A percentile compares a stretch with the other conserved stretches of the same genome.
phyloP scores from a whole-genome alignment of 345 rosid species.

The Eucalyptus grandis region DNA sequence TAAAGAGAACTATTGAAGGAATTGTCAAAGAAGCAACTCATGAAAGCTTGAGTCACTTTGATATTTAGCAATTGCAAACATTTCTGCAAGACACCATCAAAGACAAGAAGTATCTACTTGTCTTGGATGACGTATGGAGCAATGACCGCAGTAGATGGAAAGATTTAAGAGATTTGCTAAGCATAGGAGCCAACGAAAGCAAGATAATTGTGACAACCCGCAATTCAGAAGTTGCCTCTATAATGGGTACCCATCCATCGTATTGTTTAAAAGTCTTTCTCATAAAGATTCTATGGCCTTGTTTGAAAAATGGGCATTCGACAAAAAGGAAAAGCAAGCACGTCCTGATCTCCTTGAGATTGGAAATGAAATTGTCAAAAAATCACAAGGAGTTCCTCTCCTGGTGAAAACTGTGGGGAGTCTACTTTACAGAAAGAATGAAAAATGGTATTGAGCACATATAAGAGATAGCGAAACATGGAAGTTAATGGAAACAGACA shows the following conservation, averaged over 20 bases:
- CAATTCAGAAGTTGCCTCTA: rapidly evolving
- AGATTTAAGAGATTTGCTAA: background rate
- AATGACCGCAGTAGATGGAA: rapidly evolving
- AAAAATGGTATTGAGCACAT: rapidly evolving
- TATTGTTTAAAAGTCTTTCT: rapidly evolving
- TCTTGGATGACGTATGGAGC: background rate
- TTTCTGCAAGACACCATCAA: rapidly evolving
- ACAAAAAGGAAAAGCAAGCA: background rate
- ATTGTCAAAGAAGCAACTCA: too few relatives aligned
- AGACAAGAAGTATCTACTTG: background rate
- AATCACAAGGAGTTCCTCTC: background rate
- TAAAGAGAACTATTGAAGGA: background rate
- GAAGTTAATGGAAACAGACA: rapidly evolving
- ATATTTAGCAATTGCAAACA: background rate
- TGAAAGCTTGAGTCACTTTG: background rate
- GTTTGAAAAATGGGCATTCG: background rate
- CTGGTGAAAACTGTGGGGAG: rapidly evolving
- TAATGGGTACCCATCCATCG: rapidly evolving
- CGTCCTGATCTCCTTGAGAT: background rate
- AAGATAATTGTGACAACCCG: background rate
- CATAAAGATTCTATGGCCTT: background rate
- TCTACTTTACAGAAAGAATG: rapidly evolving
- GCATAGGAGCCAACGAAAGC: rapidly evolving
- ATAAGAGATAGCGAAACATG: background rate
- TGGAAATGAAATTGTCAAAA: background rate